These are phyloP conservation scores for Pythium utonaiense DNA, from an alignment of 352 stramenopile genomes.

Conservation along the genomic window DNA sequence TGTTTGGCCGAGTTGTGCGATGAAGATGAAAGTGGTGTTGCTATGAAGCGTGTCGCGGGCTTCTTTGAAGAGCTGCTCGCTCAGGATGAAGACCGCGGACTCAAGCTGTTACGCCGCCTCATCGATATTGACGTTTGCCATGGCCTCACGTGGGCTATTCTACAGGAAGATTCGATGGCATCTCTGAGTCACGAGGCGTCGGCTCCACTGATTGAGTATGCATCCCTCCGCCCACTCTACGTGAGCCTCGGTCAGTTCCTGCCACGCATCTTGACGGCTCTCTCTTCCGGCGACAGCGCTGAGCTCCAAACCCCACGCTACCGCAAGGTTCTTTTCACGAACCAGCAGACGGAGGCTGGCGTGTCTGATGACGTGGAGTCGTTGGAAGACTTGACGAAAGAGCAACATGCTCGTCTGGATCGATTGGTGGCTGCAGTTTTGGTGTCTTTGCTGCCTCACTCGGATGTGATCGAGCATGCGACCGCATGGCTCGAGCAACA, in stretches of 20 bases:
- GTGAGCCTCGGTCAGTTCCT: constrained; percentile 8
- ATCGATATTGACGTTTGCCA: constrained; percentile 71
- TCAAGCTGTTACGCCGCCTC: constrained; percentile 38
- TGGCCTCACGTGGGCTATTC: constrained; percentile 70
- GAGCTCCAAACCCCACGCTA: constrained; percentile 10
- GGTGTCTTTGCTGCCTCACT: constrained; percentile 8
- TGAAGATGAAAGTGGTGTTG: constrained; percentile 33
- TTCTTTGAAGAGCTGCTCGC: constrained; percentile 43
- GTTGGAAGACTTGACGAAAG: constrained; percentile 8
- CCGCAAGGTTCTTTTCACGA: constrained; percentile 22
- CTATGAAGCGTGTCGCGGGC: constrained; percentile 23
- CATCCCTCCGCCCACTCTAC: constrained; percentile 19
- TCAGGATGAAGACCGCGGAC: constrained; percentile 5
- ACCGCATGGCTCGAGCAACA: constrained; percentile 12
- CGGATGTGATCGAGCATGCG: neutral
- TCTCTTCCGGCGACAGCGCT: constrained; percentile 1
- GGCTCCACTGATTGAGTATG: constrained; percentile 31
- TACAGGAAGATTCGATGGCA: constrained; percentile 60
- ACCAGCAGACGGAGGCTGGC: constrained; percentile 16
- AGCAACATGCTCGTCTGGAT: constrained; percentile 19
- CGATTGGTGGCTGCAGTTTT: constrained; percentile 6
- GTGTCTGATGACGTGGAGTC: constrained; percentile 8
- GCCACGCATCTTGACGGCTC: constrained; percentile 1
- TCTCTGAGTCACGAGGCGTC: constrained; percentile 55
- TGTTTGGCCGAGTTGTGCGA: constrained; percentile 59